Evolutionary conservation across 78 protist genomes (phyloP).

Genomic region (Thecamonas trahens): DNA sequence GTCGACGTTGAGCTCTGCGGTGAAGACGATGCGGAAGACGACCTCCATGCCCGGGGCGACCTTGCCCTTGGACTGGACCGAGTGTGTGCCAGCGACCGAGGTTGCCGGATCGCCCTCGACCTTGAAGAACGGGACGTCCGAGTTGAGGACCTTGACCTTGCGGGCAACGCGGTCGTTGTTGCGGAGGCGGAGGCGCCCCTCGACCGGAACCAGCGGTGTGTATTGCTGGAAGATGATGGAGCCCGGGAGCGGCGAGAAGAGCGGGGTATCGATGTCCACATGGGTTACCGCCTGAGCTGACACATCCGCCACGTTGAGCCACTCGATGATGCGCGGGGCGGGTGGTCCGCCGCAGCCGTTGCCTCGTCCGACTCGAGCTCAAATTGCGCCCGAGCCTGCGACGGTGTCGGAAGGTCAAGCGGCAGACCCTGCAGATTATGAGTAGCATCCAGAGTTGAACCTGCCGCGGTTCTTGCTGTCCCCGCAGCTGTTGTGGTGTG

Average conservation of each 20-base stretch:
- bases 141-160: slow-evolving; percentile 22
- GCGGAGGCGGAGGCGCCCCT: slow-evolving; percentile 14
- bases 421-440: too few relatives aligned
- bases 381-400: too few relatives aligned
- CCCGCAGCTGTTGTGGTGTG: too few relatives aligned
- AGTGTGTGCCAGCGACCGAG: background rate
- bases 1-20: slow-evolving; percentile 30
- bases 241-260: slow-evolving; percentile 53
- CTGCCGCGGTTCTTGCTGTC: too few relatives aligned
- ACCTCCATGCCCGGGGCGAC: slow-evolving; percentile 61
- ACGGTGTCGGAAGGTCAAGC: too few relatives aligned
- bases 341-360: too few relatives aligned
- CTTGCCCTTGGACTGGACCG: background rate
- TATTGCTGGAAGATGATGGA: slow-evolving; percentile 18
- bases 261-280: slow-evolving; percentile 31
- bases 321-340: too few relatives aligned
- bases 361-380: too few relatives aligned
- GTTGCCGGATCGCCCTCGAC: too few relatives aligned
- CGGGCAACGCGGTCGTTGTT: slow-evolving; percentile 40
- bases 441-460: too few relatives aligned
- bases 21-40: slow-evolving; percentile 11
- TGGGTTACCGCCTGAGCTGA: too few relatives aligned
- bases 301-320: too few relatives aligned
- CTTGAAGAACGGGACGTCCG: slow-evolving; percentile 29
- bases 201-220: slow-evolving; percentile 15